These are phyloP conservation scores for Ceratobasidium sp. DNA, from an alignment of 1,284 basidiomycete species.

Conservation along the genomic window DNA sequence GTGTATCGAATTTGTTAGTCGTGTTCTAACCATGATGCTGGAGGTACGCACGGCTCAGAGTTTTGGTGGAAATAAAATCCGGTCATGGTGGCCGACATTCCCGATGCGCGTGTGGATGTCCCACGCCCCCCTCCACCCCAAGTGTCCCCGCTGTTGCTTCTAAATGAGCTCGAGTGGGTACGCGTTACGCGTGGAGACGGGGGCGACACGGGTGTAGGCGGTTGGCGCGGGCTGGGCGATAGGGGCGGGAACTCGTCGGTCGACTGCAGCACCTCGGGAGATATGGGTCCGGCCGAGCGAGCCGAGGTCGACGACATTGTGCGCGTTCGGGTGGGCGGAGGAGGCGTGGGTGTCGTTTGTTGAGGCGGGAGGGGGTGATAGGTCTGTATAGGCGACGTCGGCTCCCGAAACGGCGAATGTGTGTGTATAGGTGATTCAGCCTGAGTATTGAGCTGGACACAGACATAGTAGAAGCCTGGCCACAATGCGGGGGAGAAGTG, in stretches of 20 bases:
- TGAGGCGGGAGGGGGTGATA: slow-evolving; percentile 46
- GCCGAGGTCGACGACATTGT: slow-evolving; percentile 24
- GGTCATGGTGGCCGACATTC: slow-evolving; percentile 62
- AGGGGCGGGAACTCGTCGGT: slow-evolving; percentile 37
- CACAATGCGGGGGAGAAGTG: slow-evolving; percentile 10
- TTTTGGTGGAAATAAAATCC: slow-evolving; percentile 95
- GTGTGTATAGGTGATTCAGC: slow-evolving; percentile 34
- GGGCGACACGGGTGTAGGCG: not conserved
- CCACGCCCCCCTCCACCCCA: slow-evolving; percentile 35
- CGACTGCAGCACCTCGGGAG: slow-evolving; percentile 10
- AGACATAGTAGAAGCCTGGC: slow-evolving; percentile 87
- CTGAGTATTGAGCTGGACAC: slow-evolving; percentile 70
- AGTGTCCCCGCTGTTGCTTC: slow-evolving; percentile 33
- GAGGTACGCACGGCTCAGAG: slow-evolving; percentile 74
- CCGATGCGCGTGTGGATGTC: slow-evolving; percentile 56
- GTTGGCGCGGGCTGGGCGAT: slow-evolving; percentile 6
- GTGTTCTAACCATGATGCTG: slow-evolving; percentile 27
- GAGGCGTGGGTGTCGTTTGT: slow-evolving; percentile 48
- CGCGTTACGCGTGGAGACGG: slow-evolving; percentile 36
- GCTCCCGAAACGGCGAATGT: slow-evolving; percentile 55
- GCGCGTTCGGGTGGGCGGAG: slow-evolving; percentile 49
- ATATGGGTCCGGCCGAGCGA: slow-evolving; percentile 46
- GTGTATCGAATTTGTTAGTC: slow-evolving; percentile 42
- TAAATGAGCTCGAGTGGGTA: slow-evolving; percentile 19
- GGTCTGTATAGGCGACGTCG: slow-evolving; percentile 51